These are phyloP conservation scores for Nigrospora sphaerica DNA, from an alignment of 2,329 filamentous ascomycete genomes.

Conservation along the genomic window DNA sequence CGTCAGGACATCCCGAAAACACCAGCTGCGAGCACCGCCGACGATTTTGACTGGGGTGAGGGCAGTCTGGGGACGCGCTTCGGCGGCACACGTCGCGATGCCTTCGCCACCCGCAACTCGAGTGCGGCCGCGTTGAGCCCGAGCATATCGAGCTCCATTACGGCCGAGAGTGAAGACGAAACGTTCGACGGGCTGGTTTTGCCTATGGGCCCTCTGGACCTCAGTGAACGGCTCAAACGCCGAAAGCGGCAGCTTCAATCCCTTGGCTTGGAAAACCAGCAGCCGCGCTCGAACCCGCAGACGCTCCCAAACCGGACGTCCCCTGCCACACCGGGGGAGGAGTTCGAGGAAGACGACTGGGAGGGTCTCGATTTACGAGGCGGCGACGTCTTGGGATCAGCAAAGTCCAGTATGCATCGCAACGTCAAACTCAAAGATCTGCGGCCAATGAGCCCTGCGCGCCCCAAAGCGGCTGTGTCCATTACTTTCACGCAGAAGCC, in stretches of 20 bases:
- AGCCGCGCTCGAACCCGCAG: slow-evolving; percentile 15
- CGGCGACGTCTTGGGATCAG: slow-evolving; percentile 72
- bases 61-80: slow-evolving; percentile 87
- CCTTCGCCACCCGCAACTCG: slow-evolving; percentile 75
- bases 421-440: slow-evolving; percentile 83
- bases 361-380: slow-evolving; percentile 81
- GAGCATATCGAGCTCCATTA: slow-evolving; percentile 85
- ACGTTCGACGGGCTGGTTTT: slow-evolving; percentile 83
- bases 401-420: slow-evolving; percentile 78
- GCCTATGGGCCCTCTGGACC: slow-evolving; percentile 75
- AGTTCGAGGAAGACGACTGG: slow-evolving; percentile 70
- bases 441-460: slow-evolving; percentile 60
- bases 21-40: slow-evolving; percentile 48
- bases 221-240: slow-evolving; percentile 69
- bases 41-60: slow-evolving; percentile 91
- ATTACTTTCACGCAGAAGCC: slow-evolving; percentile 85
- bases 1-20: slow-evolving; percentile 56
- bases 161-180: slow-evolving; percentile 88
- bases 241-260: slow-evolving; percentile 53
- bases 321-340: background rate
- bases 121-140: slow-evolving; percentile 86
- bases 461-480: slow-evolving; percentile 70
- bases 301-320: slow-evolving; percentile 9
- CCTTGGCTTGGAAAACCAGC: slow-evolving; percentile 29
- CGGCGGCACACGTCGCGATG: slow-evolving; percentile 76